phyloP scores from a whole-genome alignment of 495 filamentous ascomycete species.

The Penicillium ucsense region DNA sequence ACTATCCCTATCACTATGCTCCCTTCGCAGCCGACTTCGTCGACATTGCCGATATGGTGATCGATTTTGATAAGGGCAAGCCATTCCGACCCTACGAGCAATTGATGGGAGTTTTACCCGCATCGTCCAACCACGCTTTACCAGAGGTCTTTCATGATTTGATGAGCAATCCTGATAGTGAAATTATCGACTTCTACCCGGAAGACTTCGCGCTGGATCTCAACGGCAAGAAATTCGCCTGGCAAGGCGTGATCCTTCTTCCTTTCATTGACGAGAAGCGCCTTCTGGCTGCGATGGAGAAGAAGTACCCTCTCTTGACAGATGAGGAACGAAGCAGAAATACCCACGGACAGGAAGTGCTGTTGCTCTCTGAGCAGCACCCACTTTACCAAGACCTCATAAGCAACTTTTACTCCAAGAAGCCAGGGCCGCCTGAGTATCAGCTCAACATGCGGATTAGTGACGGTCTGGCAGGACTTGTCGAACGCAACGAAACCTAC shows the following conservation, averaged over 20 bases:
- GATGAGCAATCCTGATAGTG: conserved; percentile 78
- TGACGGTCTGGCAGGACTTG: conserved; percentile 66
- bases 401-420: conserved; percentile 82
- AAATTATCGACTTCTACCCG: conserved; percentile 96
- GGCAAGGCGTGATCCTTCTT: conserved; percentile 90
- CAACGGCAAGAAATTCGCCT: conserved; percentile 97
- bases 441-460: conserved; percentile 64
- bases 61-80: conserved; percentile 76
- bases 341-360: conserved; percentile 63
- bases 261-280: conserved; percentile 94
- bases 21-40: conserved; percentile 95
- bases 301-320: conserved; percentile 69
- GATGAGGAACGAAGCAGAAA: conserved; percentile 75
- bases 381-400: conserved; percentile 74
- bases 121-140: conserved; percentile 83
- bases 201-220: conserved; percentile 87
- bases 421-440: conserved; percentile 53
- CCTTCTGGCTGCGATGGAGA: conserved; percentile 71
- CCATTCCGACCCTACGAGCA: conserved; percentile 94
- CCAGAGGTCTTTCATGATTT: conserved; percentile 76
- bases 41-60: conserved; percentile 65
- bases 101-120: conserved; percentile 94
- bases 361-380: conserved; percentile 76
- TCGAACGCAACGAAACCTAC: conserved; percentile 72
- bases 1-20: conserved; percentile 96